Evolutionary conservation across 176 grass and related monocot species (phyloP).

Genomic region (Musa itinerans): DNA sequence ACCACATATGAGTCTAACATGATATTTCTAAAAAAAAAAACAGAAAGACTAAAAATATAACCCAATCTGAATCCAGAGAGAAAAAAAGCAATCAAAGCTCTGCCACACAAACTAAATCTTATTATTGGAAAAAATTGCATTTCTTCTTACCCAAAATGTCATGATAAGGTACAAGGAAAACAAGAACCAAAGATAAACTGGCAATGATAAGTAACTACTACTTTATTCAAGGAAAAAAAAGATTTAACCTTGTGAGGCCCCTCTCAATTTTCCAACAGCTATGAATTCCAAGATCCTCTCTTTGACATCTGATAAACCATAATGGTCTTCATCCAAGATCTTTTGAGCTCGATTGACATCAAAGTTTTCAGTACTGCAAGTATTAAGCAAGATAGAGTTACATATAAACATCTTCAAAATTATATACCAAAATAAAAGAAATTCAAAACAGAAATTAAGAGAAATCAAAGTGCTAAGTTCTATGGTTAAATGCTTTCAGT

Average conservation of each 20-base stretch:
- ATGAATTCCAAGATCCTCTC: conserved; percentile 99
- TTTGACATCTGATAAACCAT: conserved; percentile 96
- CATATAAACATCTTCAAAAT: conserved; percentile 14
- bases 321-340: conserved; percentile 97
- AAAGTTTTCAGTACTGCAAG: conserved; percentile 81
- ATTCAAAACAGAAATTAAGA: neutral
- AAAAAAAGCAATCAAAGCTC: no score
- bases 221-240: neutral
- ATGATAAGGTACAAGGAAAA: neutral
- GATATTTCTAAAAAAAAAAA: no score
- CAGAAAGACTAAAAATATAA: no score
- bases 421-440: conserved; percentile 24
- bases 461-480: neutral
- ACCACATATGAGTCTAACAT: no score
- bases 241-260: conserved; percentile 72
- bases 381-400: conserved; percentile 18
- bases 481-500: no score
- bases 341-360: conserved; percentile 89
- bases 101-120: no score
- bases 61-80: no score
- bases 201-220: neutral
- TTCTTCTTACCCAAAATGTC: no score
- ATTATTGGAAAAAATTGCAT: no score
- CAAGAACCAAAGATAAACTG: neutral
- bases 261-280: conserved; percentile 96